Evolutionary conservation across 805 yeast genomes (phyloP), one percentile per base, ranked within the genome.

Genomic region (Teunomyces panamensis): DNA sequence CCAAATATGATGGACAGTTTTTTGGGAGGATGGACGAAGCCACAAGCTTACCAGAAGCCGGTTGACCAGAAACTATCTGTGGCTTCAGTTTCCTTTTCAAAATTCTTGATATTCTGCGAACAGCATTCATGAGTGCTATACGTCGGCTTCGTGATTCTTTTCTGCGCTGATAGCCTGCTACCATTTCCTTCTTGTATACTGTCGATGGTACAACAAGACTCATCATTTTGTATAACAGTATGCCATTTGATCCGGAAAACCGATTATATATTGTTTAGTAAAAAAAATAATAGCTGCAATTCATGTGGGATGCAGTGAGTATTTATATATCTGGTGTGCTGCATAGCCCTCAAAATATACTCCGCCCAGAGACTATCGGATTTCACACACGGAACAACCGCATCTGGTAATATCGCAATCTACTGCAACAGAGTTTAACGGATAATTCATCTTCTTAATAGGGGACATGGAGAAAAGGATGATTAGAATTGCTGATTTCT

Each of bases 401-500:
- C 13, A 36, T 36, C 29, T 6, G 29, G 29, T n/a, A 36, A 36
- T 11, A 11, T 26, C 39, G 39, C 39, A 35, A n/a, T 20, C 11
- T 35, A 20, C 27, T 13, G 17, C 20, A 35, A 35, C 26, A 9
- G 34, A 30, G 14, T 20, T 34, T 16, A 11, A 20, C 39, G n/a
- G 39, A 16, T 35, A 11, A 17, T 16, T 35, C 39, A 35, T 35
- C 26, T 30, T 30, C 33, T 35, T 16, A 16, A 35, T 17, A 16
- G 39, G 39, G 39, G 39, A n/a, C 30, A 17, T 36, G 41, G 41
- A 36, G 29, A 36, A 36, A 36, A 36, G 41, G 41, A 36, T 36
- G 41, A 36, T 20, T 36, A 36, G 29, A 36, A 20, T 9, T 17
- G 20, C 20, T 17, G 20, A 36, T 36, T n/a, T 13, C 14, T 36